Percentiles rank a stretch among this genome's conserved stretches.
Conservation (phyloP, 306 rosid species). For the Mimosa pudica region DNA sequence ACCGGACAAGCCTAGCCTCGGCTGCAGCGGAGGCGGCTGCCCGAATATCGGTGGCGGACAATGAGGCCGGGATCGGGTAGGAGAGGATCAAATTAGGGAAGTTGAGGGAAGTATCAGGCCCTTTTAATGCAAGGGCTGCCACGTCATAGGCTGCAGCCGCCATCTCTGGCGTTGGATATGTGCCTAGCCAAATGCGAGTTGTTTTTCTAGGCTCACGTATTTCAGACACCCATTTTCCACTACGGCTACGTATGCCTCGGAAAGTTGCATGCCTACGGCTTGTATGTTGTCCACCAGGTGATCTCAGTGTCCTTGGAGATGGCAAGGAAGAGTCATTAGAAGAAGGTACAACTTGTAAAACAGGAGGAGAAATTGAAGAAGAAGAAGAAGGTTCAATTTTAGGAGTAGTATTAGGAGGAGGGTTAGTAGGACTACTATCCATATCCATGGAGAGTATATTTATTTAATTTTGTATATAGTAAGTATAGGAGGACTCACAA, state of each 20-base stretch:
- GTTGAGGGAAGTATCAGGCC: constrained; percentile 65
- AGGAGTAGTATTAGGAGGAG: constrained; percentile 5
- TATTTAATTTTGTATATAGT: neutral
- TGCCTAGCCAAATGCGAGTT: constrained; percentile 91
- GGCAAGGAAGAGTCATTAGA: neutral
- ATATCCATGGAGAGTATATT: constrained; percentile 7
- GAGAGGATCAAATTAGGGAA: constrained; percentile 56
- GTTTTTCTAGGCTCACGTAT: constrained; percentile 91
- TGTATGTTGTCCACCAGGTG: constrained; percentile 23
- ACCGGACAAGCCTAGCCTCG: constrained; percentile 33
- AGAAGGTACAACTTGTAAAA: neutral
- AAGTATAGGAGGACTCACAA: neutral
- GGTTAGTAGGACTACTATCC: constrained; percentile 29
- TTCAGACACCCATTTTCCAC: constrained; percentile 97
- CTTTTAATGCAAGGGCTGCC: constrained; percentile 86
- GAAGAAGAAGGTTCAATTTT: neutral
- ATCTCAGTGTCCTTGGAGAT: constrained; percentile 12
- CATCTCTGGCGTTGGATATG: constrained; percentile 80
- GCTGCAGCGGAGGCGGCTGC: constrained; percentile 87
- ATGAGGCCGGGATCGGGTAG: constrained; percentile 72
- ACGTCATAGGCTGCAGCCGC: constrained; percentile 96
- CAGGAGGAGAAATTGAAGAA: constrained; percentile 3
- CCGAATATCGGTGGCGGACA: constrained; percentile 64
- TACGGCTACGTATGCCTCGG: constrained; percentile 72
- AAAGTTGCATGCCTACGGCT: constrained; percentile 44